phyloP scores from a whole-genome alignment of 2,329 filamentous ascomycete species.

The Neoascochyta sp. region DNA sequence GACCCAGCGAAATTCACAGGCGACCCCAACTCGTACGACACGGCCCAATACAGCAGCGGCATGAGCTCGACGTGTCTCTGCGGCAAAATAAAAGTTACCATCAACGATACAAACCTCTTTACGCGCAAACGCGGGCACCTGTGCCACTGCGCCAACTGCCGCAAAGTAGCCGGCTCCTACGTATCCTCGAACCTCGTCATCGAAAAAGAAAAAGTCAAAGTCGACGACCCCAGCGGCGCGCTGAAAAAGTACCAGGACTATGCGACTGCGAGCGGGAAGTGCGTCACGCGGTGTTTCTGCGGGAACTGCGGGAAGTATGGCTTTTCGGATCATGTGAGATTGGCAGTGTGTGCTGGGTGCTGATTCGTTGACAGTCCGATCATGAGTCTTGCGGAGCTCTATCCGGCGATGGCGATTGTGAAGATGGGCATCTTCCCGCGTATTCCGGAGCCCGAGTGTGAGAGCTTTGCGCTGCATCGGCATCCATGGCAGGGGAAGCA shows the following conservation, averaged over 20 bases:
- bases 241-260: conserved; percentile 46
- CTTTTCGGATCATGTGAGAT: too few relatives aligned
- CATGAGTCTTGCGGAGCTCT: conserved; percentile 42
- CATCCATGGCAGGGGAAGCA: conserved; percentile 45
- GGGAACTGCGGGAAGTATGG: conserved; percentile 43
- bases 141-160: conserved; percentile 53
- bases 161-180: conserved; percentile 48
- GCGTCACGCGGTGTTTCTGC: conserved; percentile 47
- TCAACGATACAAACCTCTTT: conserved; percentile 49
- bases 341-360: too few relatives aligned
- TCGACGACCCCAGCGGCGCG: conserved; percentile 45
- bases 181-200: conserved; percentile 42
- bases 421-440: conserved; percentile 52
- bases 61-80: conserved; percentile 47
- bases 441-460: conserved; percentile 47
- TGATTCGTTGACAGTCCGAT: conserved; percentile 48
- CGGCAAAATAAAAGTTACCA: conserved; percentile 48
- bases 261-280: conserved; percentile 47
- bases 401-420: conserved; percentile 45
- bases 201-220: conserved; percentile 45
- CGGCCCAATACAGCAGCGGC: conserved; percentile 30
- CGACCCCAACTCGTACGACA: conserved; percentile 39
- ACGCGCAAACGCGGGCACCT: conserved; percentile 40
- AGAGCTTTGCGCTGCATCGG: conserved; percentile 44
- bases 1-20: conserved; percentile 25